Evolutionary conservation across 2,329 filamentous ascomycete genomes (phyloP).

Genomic region (Diaporthe helianthi): DNA sequence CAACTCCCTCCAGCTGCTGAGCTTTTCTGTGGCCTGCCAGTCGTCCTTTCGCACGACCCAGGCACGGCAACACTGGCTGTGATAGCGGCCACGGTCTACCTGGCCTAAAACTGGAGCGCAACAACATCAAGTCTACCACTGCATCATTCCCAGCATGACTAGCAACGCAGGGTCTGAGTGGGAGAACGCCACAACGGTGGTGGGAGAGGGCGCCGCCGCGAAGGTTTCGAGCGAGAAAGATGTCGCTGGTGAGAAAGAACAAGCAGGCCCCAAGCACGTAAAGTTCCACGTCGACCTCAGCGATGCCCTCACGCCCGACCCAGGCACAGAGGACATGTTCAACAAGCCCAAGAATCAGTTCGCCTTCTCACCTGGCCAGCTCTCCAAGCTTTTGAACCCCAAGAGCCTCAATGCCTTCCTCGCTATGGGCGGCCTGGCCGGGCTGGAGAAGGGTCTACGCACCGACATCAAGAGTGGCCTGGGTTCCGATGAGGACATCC

Average conservation of each 20-base stretch:
- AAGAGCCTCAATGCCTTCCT: constrained; percentile 79
- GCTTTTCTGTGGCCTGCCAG: constrained; percentile 3
- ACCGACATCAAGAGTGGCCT: constrained; percentile 71
- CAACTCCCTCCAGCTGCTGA: neutral
- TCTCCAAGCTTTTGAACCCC: constrained; percentile 80
- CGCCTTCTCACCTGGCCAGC: constrained; percentile 74
- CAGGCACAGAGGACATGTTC: constrained; percentile 75
- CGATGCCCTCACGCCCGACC: constrained; percentile 72
- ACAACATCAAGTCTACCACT: neutral
- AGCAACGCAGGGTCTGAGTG: constrained; percentile 11
- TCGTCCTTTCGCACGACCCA: neutral
- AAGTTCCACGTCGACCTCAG: constrained; percentile 43
- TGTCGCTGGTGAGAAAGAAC: neutral
- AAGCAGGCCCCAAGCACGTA: constrained; percentile 32
- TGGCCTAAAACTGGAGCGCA: neutral
- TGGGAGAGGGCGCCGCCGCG: neutral
- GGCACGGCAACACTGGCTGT: neutral
- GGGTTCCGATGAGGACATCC: constrained; percentile 69
- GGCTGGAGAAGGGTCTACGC: constrained; percentile 76
- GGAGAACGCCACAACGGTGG: constrained; percentile 11
- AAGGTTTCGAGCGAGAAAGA: neutral
- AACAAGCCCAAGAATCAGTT: constrained; percentile 72
- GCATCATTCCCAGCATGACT: constrained; percentile 22
- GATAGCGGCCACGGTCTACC: neutral
- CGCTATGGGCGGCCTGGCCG: constrained; percentile 74